These are phyloP conservation scores for Globisporangium rhizosaccharum DNA, from an alignment of 352 stramenopile species.

Conservation along the genomic window DNA sequence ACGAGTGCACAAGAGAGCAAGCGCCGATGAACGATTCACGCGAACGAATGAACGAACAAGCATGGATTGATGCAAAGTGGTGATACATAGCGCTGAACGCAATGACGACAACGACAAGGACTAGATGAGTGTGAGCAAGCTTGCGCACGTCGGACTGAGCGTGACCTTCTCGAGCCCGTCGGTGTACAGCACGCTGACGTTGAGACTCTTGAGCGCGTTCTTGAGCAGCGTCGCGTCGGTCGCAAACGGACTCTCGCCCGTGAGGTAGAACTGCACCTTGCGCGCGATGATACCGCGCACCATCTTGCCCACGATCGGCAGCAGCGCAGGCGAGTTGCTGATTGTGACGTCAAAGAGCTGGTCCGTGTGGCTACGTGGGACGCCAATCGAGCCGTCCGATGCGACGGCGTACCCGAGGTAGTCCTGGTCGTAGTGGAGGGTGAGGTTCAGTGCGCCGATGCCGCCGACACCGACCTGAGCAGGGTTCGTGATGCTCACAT, in stretches of 20 bases:
- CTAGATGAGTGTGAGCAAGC: background rate
- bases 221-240: constrained; percentile 16
- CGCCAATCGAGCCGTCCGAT: constrained; percentile 25
- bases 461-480: constrained; percentile 12
- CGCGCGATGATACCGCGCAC: constrained; percentile 25
- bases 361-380: constrained; percentile 40
- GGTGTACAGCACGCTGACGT: constrained; percentile 24
- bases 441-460: constrained; percentile 65
- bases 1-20: no score
- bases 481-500: constrained; percentile 36
- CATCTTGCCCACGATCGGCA: constrained; percentile 30
- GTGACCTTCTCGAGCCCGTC: constrained; percentile 15
- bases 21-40: no score
- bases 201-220: constrained; percentile 18
- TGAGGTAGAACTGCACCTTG: constrained; percentile 8
- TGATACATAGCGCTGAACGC: no score
- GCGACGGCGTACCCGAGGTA: constrained; percentile 65
- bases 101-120: no score
- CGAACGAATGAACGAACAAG: no score
- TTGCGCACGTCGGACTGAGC: constrained; percentile 16
- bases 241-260: constrained; percentile 19
- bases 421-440: constrained; percentile 48
- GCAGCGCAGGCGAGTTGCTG: constrained; percentile 16
- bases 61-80: no score
- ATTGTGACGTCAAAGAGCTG: constrained; percentile 50